Base-by-base conservation (phyloP, 345 rosid genomes). In the Psidium guajava region DNA sequence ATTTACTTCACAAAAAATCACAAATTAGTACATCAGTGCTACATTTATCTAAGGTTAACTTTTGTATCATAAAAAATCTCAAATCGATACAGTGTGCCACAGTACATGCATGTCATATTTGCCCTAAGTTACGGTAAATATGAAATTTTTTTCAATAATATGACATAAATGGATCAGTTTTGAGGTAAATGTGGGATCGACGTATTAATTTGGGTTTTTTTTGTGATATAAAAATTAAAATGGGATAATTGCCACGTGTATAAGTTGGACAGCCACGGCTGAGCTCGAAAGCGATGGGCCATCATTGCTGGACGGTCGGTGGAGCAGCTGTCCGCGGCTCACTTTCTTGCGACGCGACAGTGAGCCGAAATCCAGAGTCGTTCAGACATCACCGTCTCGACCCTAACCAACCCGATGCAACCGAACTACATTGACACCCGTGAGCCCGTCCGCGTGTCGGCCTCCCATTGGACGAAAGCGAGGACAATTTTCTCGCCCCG, bases 161-260 rank as follows among this genome's bases (percentile, higher is more conserved):
- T 5, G 47, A 6, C 8, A 44, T 6, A 44, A 44, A 44, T 44
- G 47, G 8, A 44, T 44, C 47, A 6, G 6, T 44, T 44, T 27
- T 13, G 20, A 15, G 36, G 14, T 2, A 12, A 27, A 59, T 13
- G 6, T 0, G 20, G 5, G 8, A n/a, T 6, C 2, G 5, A 5
- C 27, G 20, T 36, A 59, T 6, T 3, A 58, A 12, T 58, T 58
- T 58, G 1, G 4, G 11, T 57, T 57, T 57, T 57, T 57, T 57
- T 36, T 36, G 27, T 56, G 6, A 57, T 11, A 11, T 11, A 57
- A 57, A 57, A 57, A 25, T 56, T 24, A 56, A 44, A 44, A 44
- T 44, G 47, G 47, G 47, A 44, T 6, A 44, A 44, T 44, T 44
- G 47, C 47, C 47, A 5, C 47, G 47, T 6, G 47, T 44, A 6